Conservation (phyloP, 2,329 filamentous ascomycete genomes). For the Sporothrix euskadiensis region DNA sequence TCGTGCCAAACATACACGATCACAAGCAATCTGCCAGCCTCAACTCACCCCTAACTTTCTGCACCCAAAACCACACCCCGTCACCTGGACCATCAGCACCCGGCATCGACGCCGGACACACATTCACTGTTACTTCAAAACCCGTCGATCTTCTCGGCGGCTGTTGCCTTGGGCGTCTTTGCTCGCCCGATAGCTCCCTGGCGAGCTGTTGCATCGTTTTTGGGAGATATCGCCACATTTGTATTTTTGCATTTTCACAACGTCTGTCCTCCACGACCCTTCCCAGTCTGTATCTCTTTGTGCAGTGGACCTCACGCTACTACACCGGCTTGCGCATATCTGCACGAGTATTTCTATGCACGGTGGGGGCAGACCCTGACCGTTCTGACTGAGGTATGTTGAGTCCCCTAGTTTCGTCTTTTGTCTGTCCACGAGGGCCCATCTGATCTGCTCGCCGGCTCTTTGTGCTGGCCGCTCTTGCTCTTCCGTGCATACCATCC, state of each 20-base stretch:
- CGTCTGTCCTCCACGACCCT: not conserved
- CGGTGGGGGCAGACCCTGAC: constrained; percentile 18
- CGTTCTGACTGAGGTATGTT: constrained; percentile 14
- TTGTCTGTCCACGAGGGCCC: constrained; percentile 7
- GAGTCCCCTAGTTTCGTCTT: not conserved
- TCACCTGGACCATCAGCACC: constrained; percentile 2
- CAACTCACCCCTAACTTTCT: constrained; percentile 4
- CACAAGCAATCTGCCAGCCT: constrained; percentile 28
- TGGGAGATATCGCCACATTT: constrained; percentile 18
- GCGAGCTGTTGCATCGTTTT: constrained; percentile 15
- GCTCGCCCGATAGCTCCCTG: not conserved
- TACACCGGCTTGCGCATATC: not conserved
- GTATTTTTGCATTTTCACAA: constrained; percentile 7
- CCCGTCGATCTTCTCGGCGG: not conserved
- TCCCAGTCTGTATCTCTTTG: not conserved
- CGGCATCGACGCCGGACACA: constrained; percentile 6
- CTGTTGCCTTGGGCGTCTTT: constrained; percentile 20
- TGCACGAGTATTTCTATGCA: constrained; percentile 18
- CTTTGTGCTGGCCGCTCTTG: not conserved
- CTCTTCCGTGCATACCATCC: not conserved
- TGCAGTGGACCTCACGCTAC: not conserved
- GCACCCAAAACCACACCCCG: not conserved
- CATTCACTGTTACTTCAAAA: not conserved
- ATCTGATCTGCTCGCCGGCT: constrained; percentile 6
- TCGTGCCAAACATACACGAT: constrained; percentile 29